Conservation (phyloP, 2,329 filamentous ascomycete species). For the Calonectria pteridis region DNA sequence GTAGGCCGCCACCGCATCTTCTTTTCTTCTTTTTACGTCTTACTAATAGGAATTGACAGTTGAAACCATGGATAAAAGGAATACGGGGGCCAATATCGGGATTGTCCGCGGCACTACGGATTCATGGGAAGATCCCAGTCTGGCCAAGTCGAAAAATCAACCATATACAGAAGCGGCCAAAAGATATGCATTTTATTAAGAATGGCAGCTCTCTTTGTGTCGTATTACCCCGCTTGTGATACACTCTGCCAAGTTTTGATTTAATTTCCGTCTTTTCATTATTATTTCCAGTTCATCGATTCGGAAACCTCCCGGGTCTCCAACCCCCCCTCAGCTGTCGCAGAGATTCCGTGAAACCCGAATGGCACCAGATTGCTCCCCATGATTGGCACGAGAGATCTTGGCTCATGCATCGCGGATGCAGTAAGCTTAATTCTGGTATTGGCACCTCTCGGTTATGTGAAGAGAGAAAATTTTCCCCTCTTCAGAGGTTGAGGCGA, state of each 20-base stretch:
- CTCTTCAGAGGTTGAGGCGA: not conserved
- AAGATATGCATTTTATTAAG: not conserved
- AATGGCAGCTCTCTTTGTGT: not conserved
- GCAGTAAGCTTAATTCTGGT: not conserved
- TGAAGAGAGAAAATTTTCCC: not conserved
- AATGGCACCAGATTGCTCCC: not conserved
- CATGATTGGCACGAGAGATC: not conserved
- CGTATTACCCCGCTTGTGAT: not conserved
- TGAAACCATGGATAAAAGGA: not conserved
- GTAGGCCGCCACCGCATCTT: not conserved
- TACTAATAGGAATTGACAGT: not conserved
- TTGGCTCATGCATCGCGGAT: not conserved
- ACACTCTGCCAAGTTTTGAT: not conserved
- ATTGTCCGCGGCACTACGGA: too few relatives aligned
- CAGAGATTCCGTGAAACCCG: not conserved
- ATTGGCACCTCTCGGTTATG: not conserved
- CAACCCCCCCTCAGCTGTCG: not conserved
- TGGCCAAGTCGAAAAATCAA: not conserved
- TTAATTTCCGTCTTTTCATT: not conserved
- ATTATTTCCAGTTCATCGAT: not conserved
- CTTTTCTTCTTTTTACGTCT: not conserved
- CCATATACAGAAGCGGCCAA: not conserved
- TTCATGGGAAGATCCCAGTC: not conserved
- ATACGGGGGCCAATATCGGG: not conserved
- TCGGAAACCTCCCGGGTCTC: too few relatives aligned